Base-by-base conservation (phyloP, 768 basidiomycete species). In the Lactifluus subvellereus region DNA sequence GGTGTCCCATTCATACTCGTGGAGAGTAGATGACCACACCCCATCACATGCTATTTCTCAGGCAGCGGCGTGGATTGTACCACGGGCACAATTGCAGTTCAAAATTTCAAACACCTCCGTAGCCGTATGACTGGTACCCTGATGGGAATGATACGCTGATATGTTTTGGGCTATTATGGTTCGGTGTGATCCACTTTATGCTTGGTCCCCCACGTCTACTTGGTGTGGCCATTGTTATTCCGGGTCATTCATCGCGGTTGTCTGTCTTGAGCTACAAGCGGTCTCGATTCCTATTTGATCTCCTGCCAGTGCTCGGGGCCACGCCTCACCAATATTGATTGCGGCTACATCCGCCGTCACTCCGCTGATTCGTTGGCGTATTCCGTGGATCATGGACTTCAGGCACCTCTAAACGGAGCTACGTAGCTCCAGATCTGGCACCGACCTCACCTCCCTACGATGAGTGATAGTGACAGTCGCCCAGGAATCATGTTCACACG, bases 341-440 rank as follows among this genome's bases (percentile, higher is more conserved):
- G 40, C 22, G 35, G 42, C 32, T 38, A 40, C 58, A 55, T 51
- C 54, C 53, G 50, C 61, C 42, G 48, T 32, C 37, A 37, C 37
- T 55, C n/a, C 40, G 27, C 52, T 37, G 4, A 9, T 42, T 43
- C 27, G 40, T 43, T 56, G 53, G 54, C 9, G 40, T 7, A 35
- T 42, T 51, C 62, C 63, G 63, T 60, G 59, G 53, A 64, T 60
- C 54, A 53, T 60, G 59, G 58, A 60, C 63, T 60, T 54, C 58
- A 59, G 48, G 45, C 45, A 50, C 47, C 38, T 49, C 35, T n/a
- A 35, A 45, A 42, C 37, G 38, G 53, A 30, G 47, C 45, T 55
- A 50, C 49, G 6, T 45, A 13, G 14, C 38, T 47, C 49, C 47
- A 54, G 45, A 38, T 54, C 42, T 58, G 63, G 58, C 22, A 54